phyloP scores from a whole-genome alignment of 352 stramenopile genomes.

The Globisporangium acanthophoron region DNA sequence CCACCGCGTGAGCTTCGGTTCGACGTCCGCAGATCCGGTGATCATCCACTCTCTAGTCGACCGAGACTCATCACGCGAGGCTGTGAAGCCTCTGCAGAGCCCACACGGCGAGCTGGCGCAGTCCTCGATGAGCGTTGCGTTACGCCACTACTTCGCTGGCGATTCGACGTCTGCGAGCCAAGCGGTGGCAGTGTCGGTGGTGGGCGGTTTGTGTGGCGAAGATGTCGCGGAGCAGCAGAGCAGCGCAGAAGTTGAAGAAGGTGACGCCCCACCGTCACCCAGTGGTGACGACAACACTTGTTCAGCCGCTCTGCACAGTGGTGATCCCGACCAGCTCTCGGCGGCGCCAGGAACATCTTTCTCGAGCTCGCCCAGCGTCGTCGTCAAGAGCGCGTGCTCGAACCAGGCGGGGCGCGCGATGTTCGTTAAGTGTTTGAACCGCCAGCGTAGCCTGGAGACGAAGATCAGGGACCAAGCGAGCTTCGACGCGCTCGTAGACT shows the following conservation, averaged over 20 bases:
- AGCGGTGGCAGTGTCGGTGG: not conserved
- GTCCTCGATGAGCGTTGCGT: constrained; percentile 46
- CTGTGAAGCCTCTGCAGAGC: constrained; percentile 11
- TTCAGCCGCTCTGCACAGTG: not conserved
- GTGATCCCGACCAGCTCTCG: too few species aligned
- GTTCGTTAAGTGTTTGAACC: constrained; percentile 82
- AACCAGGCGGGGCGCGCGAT: constrained; percentile 38
- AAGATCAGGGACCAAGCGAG: constrained; percentile 49
- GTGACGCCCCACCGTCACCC: not conserved
- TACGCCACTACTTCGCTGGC: constrained; percentile 45
- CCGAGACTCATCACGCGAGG: not conserved
- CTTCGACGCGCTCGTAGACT: constrained; percentile 59
- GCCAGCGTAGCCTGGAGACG: constrained; percentile 75
- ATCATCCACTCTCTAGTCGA: constrained; percentile 8
- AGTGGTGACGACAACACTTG: not conserved
- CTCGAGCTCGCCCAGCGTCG: not conserved
- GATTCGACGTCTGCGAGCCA: constrained; percentile 11
- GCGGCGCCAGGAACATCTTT: not conserved
- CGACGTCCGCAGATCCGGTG: constrained; percentile 13
- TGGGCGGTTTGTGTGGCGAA: not conserved
- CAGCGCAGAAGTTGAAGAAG: not conserved
- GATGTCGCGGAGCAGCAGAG: not conserved
- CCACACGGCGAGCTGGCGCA: constrained; percentile 47
- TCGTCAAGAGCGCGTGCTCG: constrained; percentile 24
- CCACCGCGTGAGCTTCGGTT: constrained; percentile 6